Base-by-base conservation (phyloP, 805 yeast species). In the Kodamaea sagamina region DNA sequence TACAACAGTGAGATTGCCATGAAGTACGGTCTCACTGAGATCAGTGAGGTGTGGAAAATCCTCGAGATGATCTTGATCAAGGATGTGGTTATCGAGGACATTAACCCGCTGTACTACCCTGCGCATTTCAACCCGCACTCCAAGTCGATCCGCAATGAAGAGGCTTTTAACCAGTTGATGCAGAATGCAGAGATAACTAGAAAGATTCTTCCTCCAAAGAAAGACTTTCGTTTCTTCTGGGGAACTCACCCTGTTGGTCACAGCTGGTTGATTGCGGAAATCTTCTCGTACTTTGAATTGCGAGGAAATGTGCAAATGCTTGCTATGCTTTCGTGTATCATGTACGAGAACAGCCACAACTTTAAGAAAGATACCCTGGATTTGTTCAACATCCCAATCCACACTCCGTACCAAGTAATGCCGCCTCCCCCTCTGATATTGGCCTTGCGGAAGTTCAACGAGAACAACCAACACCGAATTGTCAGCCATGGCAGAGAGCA, bases 291-390 rank as follows among this genome's bases (percentile, higher is more conserved):
- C 52, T 89, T 82, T 57, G 93, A 84, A 52, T 63, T 54, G 25
- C 56, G 71, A 32, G 80, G 82, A 1, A 84, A 92, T 54, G 63
- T 88, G 19, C 97, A 92, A 60, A 88, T 92, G 96, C 67, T 90
- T 17, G 96, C 95, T 1, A 86, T 87, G 89, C 62, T 89, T 50
- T 78, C 92, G 3, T 87, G 96, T 62, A 72, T 88, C 4, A 63
- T 86, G 44, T 72, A 68, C 54, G 86, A 72, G 54, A 75, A 72
- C 51, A 35, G 53, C 10, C 42, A 38, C 18, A 60, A 57, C 37
- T 19, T 54, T 10, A 45, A 42, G 13, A 51, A 47, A 12, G 54
- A 55, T 40, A 48, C 48, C 12, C 43, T 57, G 7, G 54, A 53
- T 5, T 32, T 41, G 18, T 54, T 59, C 41, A 63, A 62, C 39